phyloP scores from a whole-genome alignment of 2,329 filamentous ascomycete genomes.

The Aspergillus jensenii region DNA sequence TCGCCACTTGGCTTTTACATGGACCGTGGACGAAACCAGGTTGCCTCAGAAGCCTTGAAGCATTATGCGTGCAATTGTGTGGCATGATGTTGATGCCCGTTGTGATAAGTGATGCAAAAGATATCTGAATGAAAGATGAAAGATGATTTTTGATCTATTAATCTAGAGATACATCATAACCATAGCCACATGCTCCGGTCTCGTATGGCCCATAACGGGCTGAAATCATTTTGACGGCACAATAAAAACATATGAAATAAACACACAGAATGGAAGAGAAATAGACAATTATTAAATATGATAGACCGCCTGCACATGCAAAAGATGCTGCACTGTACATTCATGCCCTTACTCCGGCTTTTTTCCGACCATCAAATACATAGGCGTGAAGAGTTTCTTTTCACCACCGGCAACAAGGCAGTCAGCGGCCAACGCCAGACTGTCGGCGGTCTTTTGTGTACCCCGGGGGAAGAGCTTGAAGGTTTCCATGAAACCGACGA shows the following conservation, averaged over 20 bases:
- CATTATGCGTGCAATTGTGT: no score
- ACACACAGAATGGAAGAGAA: conserved; percentile 7
- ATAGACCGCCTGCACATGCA: conserved; percentile 22
- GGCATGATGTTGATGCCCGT: no score
- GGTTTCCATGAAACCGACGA: conserved; percentile 74
- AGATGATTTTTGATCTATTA: conserved; percentile 1
- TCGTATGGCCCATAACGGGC: background rate
- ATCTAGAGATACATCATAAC: conserved; percentile 8
- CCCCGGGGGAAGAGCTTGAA: conserved; percentile 74
- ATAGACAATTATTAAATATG: conserved; percentile 17
- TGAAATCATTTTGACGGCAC: background rate
- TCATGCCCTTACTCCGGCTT: conserved; percentile 61
- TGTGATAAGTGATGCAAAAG: no score
- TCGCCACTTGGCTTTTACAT: background rate
- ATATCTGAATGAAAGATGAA: background rate
- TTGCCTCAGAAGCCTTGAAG: no score
- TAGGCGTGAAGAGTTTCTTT: conserved; percentile 94
- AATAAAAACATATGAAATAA: conserved; percentile 6
- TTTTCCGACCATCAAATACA: conserved; percentile 94
- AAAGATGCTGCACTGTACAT: conserved; percentile 15
- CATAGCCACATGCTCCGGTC: conserved; percentile 5
- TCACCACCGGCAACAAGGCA: conserved; percentile 81
- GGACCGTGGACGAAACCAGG: background rate
- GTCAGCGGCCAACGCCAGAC: conserved; percentile 77
- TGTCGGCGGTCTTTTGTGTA: conserved; percentile 93